Evolutionary conservation across 2,329 filamentous ascomycete genomes (phyloP).

Genomic region (Pseudodiploospora longispora): DNA sequence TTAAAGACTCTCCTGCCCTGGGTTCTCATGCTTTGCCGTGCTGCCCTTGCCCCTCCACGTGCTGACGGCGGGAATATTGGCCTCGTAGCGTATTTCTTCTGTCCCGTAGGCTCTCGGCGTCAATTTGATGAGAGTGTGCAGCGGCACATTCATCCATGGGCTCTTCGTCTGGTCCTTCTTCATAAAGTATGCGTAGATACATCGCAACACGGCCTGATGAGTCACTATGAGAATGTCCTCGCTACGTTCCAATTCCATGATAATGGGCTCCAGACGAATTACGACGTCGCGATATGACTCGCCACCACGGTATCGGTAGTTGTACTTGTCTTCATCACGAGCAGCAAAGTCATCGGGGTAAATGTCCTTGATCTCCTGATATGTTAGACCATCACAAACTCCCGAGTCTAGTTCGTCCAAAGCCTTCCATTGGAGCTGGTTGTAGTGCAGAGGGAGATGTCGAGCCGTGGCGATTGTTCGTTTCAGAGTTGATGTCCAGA

Average conservation of each 20-base stretch:
- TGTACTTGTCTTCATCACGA: slow-evolving; percentile 98
- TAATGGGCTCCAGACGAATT: slow-evolving; percentile 95
- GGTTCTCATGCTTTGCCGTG: slow-evolving; percentile 77
- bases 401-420: slow-evolving; percentile 95
- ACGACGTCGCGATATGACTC: slow-evolving; percentile 96
- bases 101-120: slow-evolving; percentile 93
- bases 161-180: slow-evolving; percentile 87
- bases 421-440: slow-evolving; percentile 97
- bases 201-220: slow-evolving; percentile 91
- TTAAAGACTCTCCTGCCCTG: slow-evolving; percentile 30
- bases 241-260: slow-evolving; percentile 95
- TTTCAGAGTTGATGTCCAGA: slow-evolving; percentile 57
- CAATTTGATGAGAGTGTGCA: slow-evolving; percentile 94
- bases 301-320: slow-evolving; percentile 95
- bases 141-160: slow-evolving; percentile 96
- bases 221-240: slow-evolving; percentile 98
- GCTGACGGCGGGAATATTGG: slow-evolving; percentile 90
- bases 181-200: slow-evolving; percentile 99
- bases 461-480: slow-evolving; percentile 89
- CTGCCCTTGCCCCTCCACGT: slow-evolving; percentile 94
- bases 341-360: slow-evolving; percentile 94
- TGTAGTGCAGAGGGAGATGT: slow-evolving; percentile 71
- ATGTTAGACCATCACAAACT: slow-evolving; percentile 93
- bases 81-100: slow-evolving; percentile 77
- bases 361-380: slow-evolving; percentile 83